Evolutionary conservation across 352 stramenopile genomes (phyloP).

Genomic region (Pelagophyceae sp.): DNA sequence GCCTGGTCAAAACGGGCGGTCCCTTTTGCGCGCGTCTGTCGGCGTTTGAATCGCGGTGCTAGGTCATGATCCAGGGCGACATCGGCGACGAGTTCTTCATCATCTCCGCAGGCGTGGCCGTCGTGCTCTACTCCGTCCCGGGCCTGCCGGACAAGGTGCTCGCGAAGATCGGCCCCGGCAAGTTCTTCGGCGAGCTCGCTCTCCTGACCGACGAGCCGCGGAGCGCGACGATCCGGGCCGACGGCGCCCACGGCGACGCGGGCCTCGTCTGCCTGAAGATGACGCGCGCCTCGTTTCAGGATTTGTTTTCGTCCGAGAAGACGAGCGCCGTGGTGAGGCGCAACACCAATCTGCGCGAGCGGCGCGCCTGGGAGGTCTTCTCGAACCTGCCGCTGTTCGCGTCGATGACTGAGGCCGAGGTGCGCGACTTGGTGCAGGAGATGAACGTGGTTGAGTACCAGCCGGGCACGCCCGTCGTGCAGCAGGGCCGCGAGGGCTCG

Average conservation of each 20-base stretch:
- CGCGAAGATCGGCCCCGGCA: not conserved
- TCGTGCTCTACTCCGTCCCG: not conserved
- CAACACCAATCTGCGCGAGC: not conserved
- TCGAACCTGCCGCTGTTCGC: not conserved
- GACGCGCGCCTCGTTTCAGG: not conserved
- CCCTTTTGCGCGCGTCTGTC: too few relatives aligned
- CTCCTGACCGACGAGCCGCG: conserved; percentile 5
- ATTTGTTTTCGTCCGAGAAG: not conserved
- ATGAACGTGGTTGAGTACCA: conserved; percentile 2
- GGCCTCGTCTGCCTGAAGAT: not conserved
- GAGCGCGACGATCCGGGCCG: not conserved
- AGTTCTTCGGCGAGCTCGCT: conserved; percentile 5
- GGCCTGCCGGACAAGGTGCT: not conserved
- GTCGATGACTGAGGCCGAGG: not conserved
- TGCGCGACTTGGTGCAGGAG: not conserved
- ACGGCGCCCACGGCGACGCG: not conserved
- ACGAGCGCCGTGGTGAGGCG: not conserved
- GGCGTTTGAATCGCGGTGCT: too few relatives aligned
- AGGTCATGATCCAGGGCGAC: conserved; percentile 7
- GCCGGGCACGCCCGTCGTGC: not conserved
- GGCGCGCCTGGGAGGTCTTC: not conserved
- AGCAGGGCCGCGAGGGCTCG: not conserved
- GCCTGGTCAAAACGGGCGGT: too few relatives aligned
- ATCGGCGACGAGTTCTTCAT: conserved; percentile 8
- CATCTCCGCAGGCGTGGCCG: not conserved